Evolutionary conservation across 768 basidiomycete genomes (phyloP), one percentile per base, ranked within the genome.

Genomic region (Hypsizygus marmoreus): DNA sequence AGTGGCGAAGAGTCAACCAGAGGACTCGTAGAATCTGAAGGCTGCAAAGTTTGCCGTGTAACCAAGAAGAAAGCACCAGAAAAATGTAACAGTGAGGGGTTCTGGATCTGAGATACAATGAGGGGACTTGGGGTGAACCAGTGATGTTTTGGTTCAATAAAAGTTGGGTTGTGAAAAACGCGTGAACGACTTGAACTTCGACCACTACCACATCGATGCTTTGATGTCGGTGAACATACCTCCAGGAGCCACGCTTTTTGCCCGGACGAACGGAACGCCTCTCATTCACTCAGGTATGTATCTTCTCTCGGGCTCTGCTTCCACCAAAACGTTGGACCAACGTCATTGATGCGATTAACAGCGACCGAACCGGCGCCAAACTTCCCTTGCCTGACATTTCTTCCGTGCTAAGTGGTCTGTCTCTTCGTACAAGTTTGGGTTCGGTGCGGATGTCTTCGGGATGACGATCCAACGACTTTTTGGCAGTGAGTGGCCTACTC

Each of bases 361-460:
- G 60, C 62, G 59, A 69, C 60, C 40, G 75, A 73, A 46, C 66
- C 79, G 12, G 81, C 79, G 10, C 84, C 84, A 6, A 47, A 63
- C 71, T 86, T 6, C 81, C 78, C 0, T 88, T 81, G 82, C 90
- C 88, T 17, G 87, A 91, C 64, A 90, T 99, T 42, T 93, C 93
- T 7, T 75, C 81, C 79, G 91, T 25, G 97, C 90, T 33, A 87
- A 87, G 56, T 99, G 95, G 97, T 88, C 91, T 9, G 95, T 98
- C 3, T 97, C 95, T 10, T 94, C 90, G 0, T 92, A 81, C 69
- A 99, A 99, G 65, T 97, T 95, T 51, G 95, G 95, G 1, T 97
- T 95, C 63, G 94, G 95, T 6, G 84, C 92, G 29, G 93, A 61
- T 94, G 94, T 65, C 72, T 98, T 33, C 77, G 84, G 20, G 95